Conservation (phyloP, 331 rosid genomes). For the Malus hybrid region DNA sequence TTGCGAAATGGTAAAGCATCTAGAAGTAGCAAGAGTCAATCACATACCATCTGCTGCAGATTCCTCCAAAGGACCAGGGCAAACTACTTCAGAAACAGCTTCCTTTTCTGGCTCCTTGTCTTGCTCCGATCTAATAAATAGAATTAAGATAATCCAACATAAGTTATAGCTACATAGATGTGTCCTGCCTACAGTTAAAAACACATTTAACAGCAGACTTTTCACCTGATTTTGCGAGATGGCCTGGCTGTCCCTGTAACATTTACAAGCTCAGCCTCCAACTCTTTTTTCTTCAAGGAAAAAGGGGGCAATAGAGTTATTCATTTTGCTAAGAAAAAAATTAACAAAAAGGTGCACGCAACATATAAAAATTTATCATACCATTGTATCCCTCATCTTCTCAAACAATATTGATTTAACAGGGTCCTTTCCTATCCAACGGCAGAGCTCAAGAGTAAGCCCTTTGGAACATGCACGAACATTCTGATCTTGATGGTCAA, state of each 20-base stretch:
- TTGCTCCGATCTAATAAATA: slow-evolving; percentile 79
- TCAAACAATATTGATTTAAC: slow-evolving; percentile 93
- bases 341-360: not conserved
- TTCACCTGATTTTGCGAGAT: slow-evolving; percentile 89
- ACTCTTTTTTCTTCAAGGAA: slow-evolving; percentile 79
- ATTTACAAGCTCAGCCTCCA: slow-evolving; percentile 95
- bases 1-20: not conserved
- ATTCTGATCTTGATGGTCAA: slow-evolving; percentile 99
- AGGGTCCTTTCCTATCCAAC: slow-evolving; percentile 99
- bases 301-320: not conserved
- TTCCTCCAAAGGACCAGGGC: slow-evolving; percentile 77
- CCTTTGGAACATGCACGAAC: slow-evolving; percentile 98
- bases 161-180: not conserved
- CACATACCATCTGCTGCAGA: slow-evolving; percentile 59
- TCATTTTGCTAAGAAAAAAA: slow-evolving; percentile 12
- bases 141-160: slow-evolving; percentile 6
- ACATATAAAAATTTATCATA: slow-evolving; percentile 22
- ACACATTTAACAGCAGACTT: slow-evolving; percentile 6
- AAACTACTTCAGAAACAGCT: slow-evolving; percentile 60
- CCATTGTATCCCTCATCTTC: slow-evolving; percentile 99
- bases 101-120: slow-evolving; percentile 94
- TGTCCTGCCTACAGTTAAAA: not conserved
- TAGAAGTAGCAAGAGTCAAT: slow-evolving; percentile 10
- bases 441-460: slow-evolving; percentile 96
- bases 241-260: slow-evolving; percentile 85